Percentiles rank a stretch among this genome's conserved stretches.
Evolutionary conservation across 192 early-diverging fungal genomes (phyloP).

Genomic region (Coemansia sp.): DNA sequence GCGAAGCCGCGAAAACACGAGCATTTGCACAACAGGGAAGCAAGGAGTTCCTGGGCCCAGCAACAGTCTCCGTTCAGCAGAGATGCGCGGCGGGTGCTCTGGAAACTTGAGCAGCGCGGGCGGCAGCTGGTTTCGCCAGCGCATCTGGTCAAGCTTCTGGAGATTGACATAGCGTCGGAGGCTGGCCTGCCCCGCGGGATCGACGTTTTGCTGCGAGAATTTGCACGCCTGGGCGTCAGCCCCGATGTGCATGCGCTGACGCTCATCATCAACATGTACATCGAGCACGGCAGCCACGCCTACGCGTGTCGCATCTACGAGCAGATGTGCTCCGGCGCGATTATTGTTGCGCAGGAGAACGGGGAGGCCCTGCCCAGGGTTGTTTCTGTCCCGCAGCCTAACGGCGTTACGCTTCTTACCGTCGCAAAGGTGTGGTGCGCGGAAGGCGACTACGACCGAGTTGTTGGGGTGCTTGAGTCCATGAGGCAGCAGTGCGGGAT

Average conservation of each 20-base stretch:
- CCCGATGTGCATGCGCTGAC: conserved; percentile 22
- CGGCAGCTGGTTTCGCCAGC: conserved; percentile 6
- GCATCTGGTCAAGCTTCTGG: conserved; percentile 27
- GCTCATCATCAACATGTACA: conserved; percentile 20
- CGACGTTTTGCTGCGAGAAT: conserved; percentile 17
- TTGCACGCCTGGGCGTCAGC: conserved; percentile 2
- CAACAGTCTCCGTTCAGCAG: neutral
- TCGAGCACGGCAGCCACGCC: conserved; percentile 10
- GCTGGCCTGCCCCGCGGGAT: conserved; percentile 15
- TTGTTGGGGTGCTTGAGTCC: neutral
- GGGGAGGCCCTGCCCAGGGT: neutral
- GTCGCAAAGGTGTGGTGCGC: conserved; percentile 17
- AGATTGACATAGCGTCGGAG: conserved; percentile 16
- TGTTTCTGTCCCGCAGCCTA: conserved; percentile 16
- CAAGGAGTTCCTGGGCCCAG: neutral
- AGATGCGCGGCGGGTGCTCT: conserved; percentile 17
- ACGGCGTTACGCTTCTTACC: conserved; percentile 15
- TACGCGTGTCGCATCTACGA: conserved; percentile 21
- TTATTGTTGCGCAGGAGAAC: neutral
- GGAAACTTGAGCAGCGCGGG: conserved; percentile 6
- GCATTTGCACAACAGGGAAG: neutral
- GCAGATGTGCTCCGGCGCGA: conserved; percentile 10
- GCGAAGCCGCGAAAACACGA: too few relatives aligned
- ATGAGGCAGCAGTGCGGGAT: neutral
- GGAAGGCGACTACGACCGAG: neutral